Percentiles rank a stretch among this genome's conserved stretches.
Evolutionary conservation across 2,329 filamentous ascomycete species (phyloP).

Genomic region (Ceratocystis huliohia): DNA sequence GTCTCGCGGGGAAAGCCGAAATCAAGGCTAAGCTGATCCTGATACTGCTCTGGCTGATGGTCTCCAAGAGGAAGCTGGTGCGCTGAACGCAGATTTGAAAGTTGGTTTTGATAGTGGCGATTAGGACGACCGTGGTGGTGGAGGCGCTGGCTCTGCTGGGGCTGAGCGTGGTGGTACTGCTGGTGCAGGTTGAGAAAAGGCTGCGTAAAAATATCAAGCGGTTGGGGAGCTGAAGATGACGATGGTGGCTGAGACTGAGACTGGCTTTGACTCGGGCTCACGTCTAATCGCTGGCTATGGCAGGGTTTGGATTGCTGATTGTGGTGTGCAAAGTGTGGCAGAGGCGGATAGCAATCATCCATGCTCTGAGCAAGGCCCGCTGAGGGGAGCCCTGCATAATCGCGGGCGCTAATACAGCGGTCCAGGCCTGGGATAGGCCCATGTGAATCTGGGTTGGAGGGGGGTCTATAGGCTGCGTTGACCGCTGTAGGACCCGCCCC

Average conservation of each 20-base stretch:
- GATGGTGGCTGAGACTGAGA: background rate
- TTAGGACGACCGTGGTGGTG: constrained; percentile 22
- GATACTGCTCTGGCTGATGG: constrained; percentile 22
- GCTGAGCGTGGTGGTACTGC: constrained; percentile 18
- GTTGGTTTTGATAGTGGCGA: constrained; percentile 20
- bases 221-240: background rate
- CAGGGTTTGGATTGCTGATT: background rate
- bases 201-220: background rate
- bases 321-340: background rate
- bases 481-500: background rate
- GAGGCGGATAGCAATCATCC: background rate
- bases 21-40: background rate
- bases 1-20: background rate
- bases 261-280: background rate
- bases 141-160: background rate
- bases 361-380: background rate
- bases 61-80: constrained; percentile 20
- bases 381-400: background rate
- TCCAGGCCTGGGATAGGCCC: background rate
- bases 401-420: background rate
- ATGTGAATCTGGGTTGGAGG: background rate
- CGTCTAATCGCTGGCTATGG: background rate
- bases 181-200: background rate
- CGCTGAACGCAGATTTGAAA: constrained; percentile 17
- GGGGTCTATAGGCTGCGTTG: background rate